Evolutionary conservation across 306 rosid species (phyloP).

Genomic region (Vigna nakashimae): DNA sequence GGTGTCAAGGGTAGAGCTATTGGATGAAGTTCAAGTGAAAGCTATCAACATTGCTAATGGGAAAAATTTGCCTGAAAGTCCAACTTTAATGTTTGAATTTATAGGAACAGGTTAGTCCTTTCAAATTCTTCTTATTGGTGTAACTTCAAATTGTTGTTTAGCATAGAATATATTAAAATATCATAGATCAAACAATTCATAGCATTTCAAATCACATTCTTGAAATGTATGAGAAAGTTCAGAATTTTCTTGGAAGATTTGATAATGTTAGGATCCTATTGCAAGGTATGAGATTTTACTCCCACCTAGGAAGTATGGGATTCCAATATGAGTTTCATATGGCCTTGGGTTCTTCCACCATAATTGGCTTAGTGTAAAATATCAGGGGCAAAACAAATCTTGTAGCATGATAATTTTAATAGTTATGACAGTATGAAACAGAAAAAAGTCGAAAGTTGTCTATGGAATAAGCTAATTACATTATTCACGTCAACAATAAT

Average conservation of each 20-base stretch:
- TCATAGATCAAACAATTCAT: constrained; percentile 1
- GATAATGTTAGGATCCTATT: not conserved
- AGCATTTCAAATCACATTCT: constrained; percentile 17
- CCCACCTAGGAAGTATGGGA: not conserved
- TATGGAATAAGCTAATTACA: not conserved
- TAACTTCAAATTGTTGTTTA: constrained; percentile 1
- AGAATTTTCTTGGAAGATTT: constrained; percentile 19
- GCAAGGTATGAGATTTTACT: not conserved
- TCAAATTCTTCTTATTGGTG: constrained; percentile 10
- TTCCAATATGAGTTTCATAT: not conserved
- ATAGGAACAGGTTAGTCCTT: constrained; percentile 79
- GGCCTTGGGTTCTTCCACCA: constrained; percentile 1
- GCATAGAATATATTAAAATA: constrained; percentile 8
- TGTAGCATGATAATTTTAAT: constrained; percentile 1
- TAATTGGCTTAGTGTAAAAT: not conserved
- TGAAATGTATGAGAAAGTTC: not conserved
- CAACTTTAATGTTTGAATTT: constrained; percentile 93
- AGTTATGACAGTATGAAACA: constrained; percentile 6
- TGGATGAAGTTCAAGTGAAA: constrained; percentile 93
- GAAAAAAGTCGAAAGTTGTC: not conserved
- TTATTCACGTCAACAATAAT: constrained; percentile 13
- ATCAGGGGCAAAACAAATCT: not conserved
- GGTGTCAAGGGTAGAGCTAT: constrained; percentile 95
- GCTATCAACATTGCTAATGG: constrained; percentile 96
- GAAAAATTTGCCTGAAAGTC: constrained; percentile 75